Conservation (phyloP, 768 basidiomycete species). For the Clitopilus hobsonii region DNA sequence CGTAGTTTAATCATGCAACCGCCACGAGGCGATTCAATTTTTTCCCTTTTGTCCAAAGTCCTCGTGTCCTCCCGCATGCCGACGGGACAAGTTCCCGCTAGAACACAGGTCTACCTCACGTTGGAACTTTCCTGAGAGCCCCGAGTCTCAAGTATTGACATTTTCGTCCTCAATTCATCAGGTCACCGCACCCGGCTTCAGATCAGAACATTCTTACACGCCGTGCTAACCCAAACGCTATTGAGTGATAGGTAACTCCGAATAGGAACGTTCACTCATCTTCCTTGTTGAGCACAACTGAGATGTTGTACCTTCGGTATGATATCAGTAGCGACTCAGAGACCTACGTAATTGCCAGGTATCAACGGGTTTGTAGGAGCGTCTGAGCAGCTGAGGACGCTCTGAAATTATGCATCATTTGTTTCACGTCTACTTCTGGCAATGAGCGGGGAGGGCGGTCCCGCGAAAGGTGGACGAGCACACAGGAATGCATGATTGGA, state of each 20-base stretch:
- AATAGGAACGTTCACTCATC: not conserved
- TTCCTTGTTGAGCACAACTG: not conserved
- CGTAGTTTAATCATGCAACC: not conserved
- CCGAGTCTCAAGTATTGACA: not conserved
- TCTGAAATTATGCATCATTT: not conserved
- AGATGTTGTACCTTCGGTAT: not conserved
- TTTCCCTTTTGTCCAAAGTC: not conserved
- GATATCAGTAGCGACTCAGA: not conserved
- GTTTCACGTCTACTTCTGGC: not conserved
- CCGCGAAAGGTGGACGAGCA: not conserved
- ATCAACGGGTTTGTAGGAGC: not conserved
- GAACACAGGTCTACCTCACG: not conserved
- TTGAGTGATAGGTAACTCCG: not conserved
- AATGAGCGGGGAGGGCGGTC: not conserved
- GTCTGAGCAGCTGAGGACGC: not conserved
- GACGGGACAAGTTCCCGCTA: not conserved
- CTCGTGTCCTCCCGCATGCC: not conserved
- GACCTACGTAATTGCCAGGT: not conserved
- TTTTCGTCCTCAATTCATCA: not conserved
- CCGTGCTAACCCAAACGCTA: not conserved
- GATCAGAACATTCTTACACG: not conserved
- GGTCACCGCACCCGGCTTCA: not conserved
- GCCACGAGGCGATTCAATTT: not conserved
- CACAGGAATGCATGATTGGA: not conserved
- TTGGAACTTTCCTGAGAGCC: not conserved